These are phyloP conservation scores for Eimeria necatrix DNA, from an alignment of 169 alveolate genomes.

Conservation along the genomic window DNA sequence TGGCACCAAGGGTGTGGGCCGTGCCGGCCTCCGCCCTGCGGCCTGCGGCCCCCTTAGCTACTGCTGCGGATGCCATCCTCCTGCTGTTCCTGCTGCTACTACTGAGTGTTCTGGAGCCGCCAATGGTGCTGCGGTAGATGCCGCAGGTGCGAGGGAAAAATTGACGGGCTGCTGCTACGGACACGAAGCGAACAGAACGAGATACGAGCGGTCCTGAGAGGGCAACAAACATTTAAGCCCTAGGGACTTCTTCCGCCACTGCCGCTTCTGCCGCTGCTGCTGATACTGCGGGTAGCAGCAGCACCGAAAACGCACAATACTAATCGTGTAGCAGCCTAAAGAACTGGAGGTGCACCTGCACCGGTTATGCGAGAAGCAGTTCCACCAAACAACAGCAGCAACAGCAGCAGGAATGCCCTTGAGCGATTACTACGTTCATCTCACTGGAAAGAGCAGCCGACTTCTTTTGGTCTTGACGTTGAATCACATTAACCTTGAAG, in stretches of 20 bases:
- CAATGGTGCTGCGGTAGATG: background rate
- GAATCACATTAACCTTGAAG: no score
- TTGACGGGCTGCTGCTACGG: background rate
- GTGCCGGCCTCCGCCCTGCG: conserved; percentile 27
- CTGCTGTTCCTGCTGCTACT: background rate
- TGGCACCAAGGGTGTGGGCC: background rate
- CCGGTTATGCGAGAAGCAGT: no score
- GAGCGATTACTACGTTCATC: no score
- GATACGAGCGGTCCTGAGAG: background rate
- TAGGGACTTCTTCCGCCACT: background rate
- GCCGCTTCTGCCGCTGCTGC: background rate
- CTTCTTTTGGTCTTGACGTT: no score
- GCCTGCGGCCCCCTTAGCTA: background rate
- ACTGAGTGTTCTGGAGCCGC: background rate
- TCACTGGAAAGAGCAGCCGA: no score
- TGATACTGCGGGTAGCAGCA: background rate
- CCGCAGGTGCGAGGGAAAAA: background rate
- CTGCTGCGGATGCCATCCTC: background rate
- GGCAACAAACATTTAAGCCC: background rate
- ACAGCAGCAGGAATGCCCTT: no score
- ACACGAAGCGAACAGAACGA: background rate
- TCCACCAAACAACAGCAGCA: no score
- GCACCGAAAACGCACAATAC: no score
- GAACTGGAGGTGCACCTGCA: no score
- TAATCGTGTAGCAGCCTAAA: no score